Evolutionary conservation across 192 early-diverging fungal species (phyloP).

Genomic region (Gaertneriomyces sp.): DNA sequence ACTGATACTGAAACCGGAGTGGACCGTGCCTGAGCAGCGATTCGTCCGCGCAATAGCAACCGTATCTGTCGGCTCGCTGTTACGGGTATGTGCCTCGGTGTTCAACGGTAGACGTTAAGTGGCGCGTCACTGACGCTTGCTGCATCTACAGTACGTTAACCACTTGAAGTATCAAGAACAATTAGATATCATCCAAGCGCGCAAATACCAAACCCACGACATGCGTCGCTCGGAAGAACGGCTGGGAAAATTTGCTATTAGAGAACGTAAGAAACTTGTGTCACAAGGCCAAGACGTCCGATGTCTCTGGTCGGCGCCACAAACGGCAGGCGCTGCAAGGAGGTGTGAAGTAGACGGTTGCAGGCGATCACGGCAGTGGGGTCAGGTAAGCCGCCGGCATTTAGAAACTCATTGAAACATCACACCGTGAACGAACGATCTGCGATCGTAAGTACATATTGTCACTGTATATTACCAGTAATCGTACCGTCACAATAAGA

Average conservation of each 20-base stretch:
- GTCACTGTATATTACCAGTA: too few relatives aligned
- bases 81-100: slow-evolving; percentile 1
- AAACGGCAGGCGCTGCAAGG: slow-evolving; percentile 3
- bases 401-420: too few relatives aligned
- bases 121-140: not conserved
- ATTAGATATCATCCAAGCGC: not conserved
- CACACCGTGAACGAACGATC: too few relatives aligned
- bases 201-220: not conserved
- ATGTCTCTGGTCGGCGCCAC: slow-evolving; percentile 2
- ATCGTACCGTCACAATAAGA: too few relatives aligned
- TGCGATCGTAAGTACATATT: too few relatives aligned
- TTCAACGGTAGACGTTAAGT: not conserved
- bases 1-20: too few relatives aligned
- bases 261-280: slow-evolving; percentile 1
- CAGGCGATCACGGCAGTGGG: too few relatives aligned
- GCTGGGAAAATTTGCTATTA: not conserved
- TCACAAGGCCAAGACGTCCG: slow-evolving; percentile 3
- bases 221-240: not conserved
- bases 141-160: slow-evolving; percentile 8
- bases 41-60: not conserved
- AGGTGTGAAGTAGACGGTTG: slow-evolving; percentile 8
- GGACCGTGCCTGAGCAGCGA: not conserved
- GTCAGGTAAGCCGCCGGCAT: too few relatives aligned
- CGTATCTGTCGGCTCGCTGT: not conserved
- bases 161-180: not conserved